These are phyloP conservation scores for Sarcodon sp. DNA, from an alignment of 768 basidiomycete species.

Conservation along the genomic window DNA sequence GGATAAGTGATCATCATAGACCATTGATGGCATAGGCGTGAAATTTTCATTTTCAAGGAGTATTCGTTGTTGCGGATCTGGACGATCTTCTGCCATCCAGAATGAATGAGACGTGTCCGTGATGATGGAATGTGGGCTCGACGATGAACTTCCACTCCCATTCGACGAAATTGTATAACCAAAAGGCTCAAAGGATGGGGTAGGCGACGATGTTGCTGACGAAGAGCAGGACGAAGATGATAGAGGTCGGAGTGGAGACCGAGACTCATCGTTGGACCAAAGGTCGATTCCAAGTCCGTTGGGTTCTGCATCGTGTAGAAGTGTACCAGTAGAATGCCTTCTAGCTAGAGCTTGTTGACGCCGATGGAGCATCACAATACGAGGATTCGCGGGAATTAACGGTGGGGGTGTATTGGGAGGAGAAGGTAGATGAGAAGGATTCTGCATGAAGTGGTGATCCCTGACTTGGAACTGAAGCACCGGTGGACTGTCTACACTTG, in stretches of 20 bases:
- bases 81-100: too few relatives aligned
- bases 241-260: not conserved
- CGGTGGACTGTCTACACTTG: not conserved
- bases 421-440: not conserved
- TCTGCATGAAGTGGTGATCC: not conserved
- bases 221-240: not conserved
- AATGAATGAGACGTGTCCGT: too few relatives aligned
- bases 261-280: not conserved
- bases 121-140: too few relatives aligned
- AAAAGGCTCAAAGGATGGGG: too few relatives aligned
- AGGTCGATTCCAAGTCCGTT: not conserved
- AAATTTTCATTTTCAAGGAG: too few relatives aligned
- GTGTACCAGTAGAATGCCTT: not conserved
- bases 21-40: too few relatives aligned
- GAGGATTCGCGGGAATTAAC: not conserved
- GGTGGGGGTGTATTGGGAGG: not conserved
- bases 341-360: not conserved
- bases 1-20: too few relatives aligned
- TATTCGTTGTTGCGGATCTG: too few relatives aligned
- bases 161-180: too few relatives aligned
- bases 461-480: not conserved
- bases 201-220: not conserved
- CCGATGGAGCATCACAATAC: not conserved
- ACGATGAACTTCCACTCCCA: too few relatives aligned
- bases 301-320: not conserved